Base-by-base conservation (phyloP, 345 rosid species). In the Syzygium jambos region DNA sequence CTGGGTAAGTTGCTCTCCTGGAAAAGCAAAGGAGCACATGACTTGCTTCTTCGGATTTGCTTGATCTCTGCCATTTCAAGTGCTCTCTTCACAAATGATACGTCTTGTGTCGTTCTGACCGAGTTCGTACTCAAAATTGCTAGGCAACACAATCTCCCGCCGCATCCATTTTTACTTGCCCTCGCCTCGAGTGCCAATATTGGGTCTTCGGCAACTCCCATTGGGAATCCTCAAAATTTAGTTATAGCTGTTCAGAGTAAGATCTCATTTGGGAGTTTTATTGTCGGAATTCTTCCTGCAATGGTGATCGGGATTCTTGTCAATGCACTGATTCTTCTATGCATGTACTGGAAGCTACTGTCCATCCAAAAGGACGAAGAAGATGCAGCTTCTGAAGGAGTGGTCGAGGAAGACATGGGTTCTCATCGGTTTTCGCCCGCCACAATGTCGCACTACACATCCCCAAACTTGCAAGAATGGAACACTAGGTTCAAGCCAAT, bases 201-300 rank as follows among this genome's bases (percentile, higher is more conserved):
- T 2, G 99, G 99, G 3, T 97, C 99, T 11, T 89, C 99, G 2
- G 96, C 95, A 1, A 95, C 99, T 86, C 97, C 98, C 2, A 97
- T 96, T 85, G 99, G 99, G 51, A 97, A 96, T 68, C 99, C 98
- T 4, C 99, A 97, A 85, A 96, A 96, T 88, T 91, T 97, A 85
- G 98, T 96, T 19, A 95, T 97, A 29, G 99, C 98, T 6, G 91
- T 97, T 85, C 94, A 92, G 85, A 95, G 96, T 86, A 89, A 89
- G 89, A 95, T 95, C 87, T 85, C 97, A 2, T 97, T 95, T 30
- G 94, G 95, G 85, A 87, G 83, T 38, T 97, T 97, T 91, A 88
- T 95, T n/a, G 30, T 86, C 25, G 98, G 98, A 3, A 84, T 96
- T 84, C 89, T 95, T 49, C 98, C 99, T 12, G 94, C 98, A 0